A percentile compares a stretch with the other conserved stretches of the same genome.
Evolutionary conservation across 2,329 filamentous ascomycete genomes (phyloP).

Genomic region (Penicillium sumatraense): DNA sequence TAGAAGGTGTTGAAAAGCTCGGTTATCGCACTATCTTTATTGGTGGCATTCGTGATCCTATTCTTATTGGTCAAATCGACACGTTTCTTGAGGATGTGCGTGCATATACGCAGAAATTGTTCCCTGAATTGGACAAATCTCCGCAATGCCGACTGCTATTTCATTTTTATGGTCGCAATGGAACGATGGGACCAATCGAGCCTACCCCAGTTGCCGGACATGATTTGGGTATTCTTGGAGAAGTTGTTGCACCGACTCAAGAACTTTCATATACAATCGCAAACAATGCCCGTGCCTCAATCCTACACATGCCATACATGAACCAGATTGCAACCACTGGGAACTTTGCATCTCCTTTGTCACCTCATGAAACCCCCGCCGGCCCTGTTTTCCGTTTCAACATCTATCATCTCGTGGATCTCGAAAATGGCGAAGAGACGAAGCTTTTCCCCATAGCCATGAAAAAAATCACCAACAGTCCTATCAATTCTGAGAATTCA

Average conservation of each 20-base stretch:
- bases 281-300: conserved; percentile 45
- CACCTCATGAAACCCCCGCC: not conserved
- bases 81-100: conserved; percentile 39
- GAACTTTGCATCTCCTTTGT: conserved; percentile 8
- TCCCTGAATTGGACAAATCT: conserved; percentile 20
- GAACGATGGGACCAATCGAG: conserved; percentile 39
- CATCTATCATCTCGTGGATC: not conserved
- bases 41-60: conserved; percentile 54
- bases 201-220: conserved; percentile 21
- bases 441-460: not conserved
- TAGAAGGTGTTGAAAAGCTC: conserved; percentile 51
- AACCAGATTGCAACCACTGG: conserved; percentile 59
- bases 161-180: conserved; percentile 52
- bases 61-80: conserved; percentile 50
- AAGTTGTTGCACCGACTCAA: conserved; percentile 53
- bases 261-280: conserved; percentile 51
- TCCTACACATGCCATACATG: conserved; percentile 54
- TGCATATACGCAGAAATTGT: conserved; percentile 24
- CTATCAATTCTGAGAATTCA: not conserved
- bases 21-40: conserved; percentile 55
- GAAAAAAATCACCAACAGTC: not conserved
- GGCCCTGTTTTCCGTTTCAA: not conserved
- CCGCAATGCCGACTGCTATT: conserved; percentile 47
- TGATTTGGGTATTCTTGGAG: conserved; percentile 55
- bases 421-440: not conserved